Conservation (phyloP, 192 early-diverging fungal genomes). For the Coemansia sp. region DNA sequence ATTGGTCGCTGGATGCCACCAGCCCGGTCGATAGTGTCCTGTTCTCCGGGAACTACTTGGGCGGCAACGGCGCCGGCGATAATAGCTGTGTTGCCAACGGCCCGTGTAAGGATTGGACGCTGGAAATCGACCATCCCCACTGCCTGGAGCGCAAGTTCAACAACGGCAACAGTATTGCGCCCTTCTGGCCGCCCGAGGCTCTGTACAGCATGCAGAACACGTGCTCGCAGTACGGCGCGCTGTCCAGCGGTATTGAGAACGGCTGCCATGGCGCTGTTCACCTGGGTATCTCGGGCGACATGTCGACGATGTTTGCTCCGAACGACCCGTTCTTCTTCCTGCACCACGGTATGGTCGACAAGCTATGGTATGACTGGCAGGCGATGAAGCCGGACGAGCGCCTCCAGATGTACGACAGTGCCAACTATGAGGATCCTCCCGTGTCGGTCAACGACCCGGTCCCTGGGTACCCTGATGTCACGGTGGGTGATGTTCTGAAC, state of each 20-base stretch:
- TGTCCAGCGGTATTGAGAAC: constrained; percentile 47
- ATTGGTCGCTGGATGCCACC: constrained; percentile 49
- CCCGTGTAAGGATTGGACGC: constrained; percentile 41
- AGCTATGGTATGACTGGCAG: constrained; percentile 58
- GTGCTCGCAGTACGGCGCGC: constrained; percentile 34
- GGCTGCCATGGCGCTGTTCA: constrained; percentile 50
- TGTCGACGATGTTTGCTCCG: constrained; percentile 52
- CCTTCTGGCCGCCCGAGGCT: constrained; percentile 48
- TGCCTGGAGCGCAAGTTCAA: constrained; percentile 48
- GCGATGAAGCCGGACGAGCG: constrained; percentile 34
- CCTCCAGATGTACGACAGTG: constrained; percentile 40
- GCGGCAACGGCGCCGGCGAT: constrained; percentile 43
- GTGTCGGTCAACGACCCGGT: constrained; percentile 31
- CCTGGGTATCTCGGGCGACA: constrained; percentile 49
- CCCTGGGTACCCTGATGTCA: constrained; percentile 37
- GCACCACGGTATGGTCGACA: constrained; percentile 61
- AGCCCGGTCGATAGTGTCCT: constrained; percentile 28
- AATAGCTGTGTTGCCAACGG: constrained; percentile 37
- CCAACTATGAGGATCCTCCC: constrained; percentile 25
- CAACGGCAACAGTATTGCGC: constrained; percentile 37
- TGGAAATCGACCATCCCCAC: constrained; percentile 31
- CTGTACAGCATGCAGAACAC: constrained; percentile 44
- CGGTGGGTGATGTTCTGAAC: constrained; percentile 34
- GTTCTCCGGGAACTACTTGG: constrained; percentile 39
- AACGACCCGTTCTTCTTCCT: constrained; percentile 62